phyloP scores from a whole-genome alignment of 495 filamentous ascomycete genomes.

The Xylaria longipes region DNA sequence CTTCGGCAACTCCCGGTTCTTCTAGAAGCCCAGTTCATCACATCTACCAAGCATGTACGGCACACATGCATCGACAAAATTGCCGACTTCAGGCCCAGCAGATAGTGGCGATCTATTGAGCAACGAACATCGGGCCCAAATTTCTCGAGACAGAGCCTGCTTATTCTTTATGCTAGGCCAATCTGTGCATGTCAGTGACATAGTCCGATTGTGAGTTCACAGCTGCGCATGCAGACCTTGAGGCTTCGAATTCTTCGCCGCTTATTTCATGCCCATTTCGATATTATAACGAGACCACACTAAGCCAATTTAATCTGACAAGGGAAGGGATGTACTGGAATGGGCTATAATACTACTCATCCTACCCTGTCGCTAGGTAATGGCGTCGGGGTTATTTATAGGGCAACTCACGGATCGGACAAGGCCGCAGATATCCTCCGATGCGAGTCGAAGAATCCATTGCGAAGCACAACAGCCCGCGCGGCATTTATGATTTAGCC shows the following conservation, averaged over 20 bases:
- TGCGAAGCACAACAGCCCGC: background rate
- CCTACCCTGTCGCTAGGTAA: no score
- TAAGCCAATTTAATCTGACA: background rate
- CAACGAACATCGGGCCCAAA: background rate
- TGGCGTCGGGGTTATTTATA: background rate
- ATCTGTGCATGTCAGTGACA: background rate
- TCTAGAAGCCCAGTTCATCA: no score
- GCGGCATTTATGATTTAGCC: background rate
- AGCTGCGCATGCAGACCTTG: background rate
- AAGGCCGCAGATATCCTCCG: background rate
- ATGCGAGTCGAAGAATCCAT: background rate
- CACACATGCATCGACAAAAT: no score
- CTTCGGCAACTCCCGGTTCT: no score
- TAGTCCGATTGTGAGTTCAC: background rate
- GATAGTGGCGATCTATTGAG: background rate
- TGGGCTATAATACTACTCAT: background rate
- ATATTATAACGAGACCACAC: background rate
- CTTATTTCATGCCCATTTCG: background rate
- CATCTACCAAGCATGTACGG: no score
- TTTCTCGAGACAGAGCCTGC: background rate
- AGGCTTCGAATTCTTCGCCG: background rate
- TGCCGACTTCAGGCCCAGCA: background rate
- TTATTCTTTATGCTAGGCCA: background rate
- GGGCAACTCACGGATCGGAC: background rate
- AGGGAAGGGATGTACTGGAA: background rate